A percentile compares a stretch with the other conserved stretches of the same genome.
These are phyloP conservation scores for Penstemon barbatus DNA, from an alignment of 257 asterid genomes.

Conservation along the genomic window DNA sequence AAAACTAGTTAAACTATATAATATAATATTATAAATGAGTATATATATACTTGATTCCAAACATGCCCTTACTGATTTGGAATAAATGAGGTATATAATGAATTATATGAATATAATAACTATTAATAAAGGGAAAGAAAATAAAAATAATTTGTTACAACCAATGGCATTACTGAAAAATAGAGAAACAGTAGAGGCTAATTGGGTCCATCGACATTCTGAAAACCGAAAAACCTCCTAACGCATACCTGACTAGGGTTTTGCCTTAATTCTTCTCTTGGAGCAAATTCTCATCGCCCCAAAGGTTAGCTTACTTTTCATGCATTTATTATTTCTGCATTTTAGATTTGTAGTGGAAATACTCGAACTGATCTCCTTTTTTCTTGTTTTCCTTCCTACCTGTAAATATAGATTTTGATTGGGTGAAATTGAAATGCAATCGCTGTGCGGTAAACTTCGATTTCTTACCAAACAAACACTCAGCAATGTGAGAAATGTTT, in stretches of 20 bases:
- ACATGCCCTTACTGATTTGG: too few relatives aligned
- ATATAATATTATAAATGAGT: too few relatives aligned
- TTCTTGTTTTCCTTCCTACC: background rate
- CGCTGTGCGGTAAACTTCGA: conserved; percentile 47
- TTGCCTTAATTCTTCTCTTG: conserved; percentile 19
- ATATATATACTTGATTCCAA: too few relatives aligned
- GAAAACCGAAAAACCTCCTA: conserved; percentile 32
- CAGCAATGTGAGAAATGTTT: conserved; percentile 37
- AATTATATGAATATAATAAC: too few relatives aligned
- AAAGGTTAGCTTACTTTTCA: conserved; percentile 13
- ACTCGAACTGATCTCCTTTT: background rate
- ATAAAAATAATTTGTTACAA: background rate
- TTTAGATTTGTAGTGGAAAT: background rate
- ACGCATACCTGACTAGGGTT: conserved; percentile 27
- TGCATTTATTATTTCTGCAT: background rate
- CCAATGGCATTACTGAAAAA: conserved; percentile 12
- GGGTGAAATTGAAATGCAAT: conserved; percentile 46
- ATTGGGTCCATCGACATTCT: conserved; percentile 17
- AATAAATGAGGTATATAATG: too few relatives aligned
- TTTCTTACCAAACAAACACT: conserved; percentile 37
- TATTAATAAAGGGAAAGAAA: background rate
- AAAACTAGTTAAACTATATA: too few relatives aligned
- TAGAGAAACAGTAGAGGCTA: conserved; percentile 16
- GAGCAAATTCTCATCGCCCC: conserved; percentile 8
- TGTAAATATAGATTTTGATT: conserved; percentile 30